Evolutionary conservation across 768 basidiomycete genomes (phyloP).

Genomic region (Trametes punicea): DNA sequence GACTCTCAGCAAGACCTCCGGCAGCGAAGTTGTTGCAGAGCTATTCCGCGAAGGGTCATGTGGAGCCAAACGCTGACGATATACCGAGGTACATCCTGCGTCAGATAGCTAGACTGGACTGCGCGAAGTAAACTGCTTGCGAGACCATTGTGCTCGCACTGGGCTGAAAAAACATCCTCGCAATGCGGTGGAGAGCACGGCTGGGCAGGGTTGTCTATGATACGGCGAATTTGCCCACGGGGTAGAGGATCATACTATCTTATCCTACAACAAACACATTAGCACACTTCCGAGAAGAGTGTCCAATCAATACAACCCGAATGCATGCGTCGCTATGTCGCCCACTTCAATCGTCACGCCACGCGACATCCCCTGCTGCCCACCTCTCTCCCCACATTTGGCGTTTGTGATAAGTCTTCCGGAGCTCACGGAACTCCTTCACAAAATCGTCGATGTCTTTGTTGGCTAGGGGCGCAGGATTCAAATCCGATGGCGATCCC

Average conservation of each 20-base stretch:
- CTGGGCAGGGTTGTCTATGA: too few species aligned
- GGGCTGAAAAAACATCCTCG: neutral
- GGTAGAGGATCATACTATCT: neutral
- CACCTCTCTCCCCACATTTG: constrained; percentile 89
- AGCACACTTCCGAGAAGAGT: constrained; percentile 1
- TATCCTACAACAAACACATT: constrained; percentile 14
- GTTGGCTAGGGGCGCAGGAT: constrained; percentile 24
- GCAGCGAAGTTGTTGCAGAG: constrained; percentile 20
- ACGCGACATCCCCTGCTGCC: constrained; percentile 79
- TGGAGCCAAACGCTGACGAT: neutral
- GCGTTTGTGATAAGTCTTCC: constrained; percentile 92
- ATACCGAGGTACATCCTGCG: constrained; percentile 13
- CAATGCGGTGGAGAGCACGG: neutral
- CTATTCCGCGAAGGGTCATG: constrained; percentile 17
- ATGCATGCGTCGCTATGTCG: neutral
- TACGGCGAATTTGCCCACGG: too few species aligned
- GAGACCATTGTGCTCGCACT: neutral
- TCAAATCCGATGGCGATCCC: constrained; percentile 37
- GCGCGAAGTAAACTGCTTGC: neutral
- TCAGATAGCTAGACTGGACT: neutral
- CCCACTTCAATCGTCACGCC: constrained; percentile 61
- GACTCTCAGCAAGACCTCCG: neutral
- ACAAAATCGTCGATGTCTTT: constrained; percentile 85
- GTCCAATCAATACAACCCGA: neutral
- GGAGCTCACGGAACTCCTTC: constrained; percentile 77